phyloP scores from a whole-genome alignment of 257 asterid species.

The Phtheirospermum japonicum region DNA sequence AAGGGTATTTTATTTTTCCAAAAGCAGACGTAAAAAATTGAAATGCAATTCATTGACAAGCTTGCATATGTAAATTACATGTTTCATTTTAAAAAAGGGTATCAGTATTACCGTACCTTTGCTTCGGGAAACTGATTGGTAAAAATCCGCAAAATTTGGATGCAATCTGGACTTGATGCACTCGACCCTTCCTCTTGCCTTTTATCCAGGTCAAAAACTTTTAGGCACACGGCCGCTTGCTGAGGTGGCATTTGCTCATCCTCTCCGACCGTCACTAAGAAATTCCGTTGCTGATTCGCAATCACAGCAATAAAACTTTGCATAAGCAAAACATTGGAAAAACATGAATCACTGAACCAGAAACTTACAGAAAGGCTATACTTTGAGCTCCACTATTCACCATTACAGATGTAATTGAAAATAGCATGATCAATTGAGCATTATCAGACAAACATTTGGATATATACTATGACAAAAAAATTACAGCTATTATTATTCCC shows the following conservation, averaged over 20 bases:
- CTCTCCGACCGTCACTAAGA: conserved; percentile 82
- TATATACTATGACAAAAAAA: not conserved
- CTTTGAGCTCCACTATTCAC: conserved; percentile 17
- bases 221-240: conserved; percentile 62
- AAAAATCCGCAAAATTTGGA: conserved; percentile 79
- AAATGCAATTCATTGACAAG: not conserved
- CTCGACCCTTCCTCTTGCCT: conserved; percentile 80
- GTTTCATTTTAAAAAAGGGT: conserved; percentile 1
- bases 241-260: conserved; percentile 80
- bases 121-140: conserved; percentile 91
- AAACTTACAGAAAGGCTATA: not conserved
- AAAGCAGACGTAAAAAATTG: not conserved
- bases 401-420: conserved; percentile 7
- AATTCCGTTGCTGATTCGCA: conserved; percentile 78
- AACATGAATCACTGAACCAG: conserved; percentile 17
- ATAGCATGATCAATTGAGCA: not conserved
- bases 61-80: conserved; percentile 14
- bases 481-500: not conserved
- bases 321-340: conserved; percentile 19
- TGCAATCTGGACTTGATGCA: conserved; percentile 72
- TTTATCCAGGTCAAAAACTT: conserved; percentile 88
- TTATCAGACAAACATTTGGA: not conserved
- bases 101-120: conserved; percentile 42
- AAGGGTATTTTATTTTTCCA: conserved; percentile 7
- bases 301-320: conserved; percentile 12